phyloP scores from a whole-genome alignment of 495 filamentous ascomycete genomes.

The Penicillium ochrochloron region DNA sequence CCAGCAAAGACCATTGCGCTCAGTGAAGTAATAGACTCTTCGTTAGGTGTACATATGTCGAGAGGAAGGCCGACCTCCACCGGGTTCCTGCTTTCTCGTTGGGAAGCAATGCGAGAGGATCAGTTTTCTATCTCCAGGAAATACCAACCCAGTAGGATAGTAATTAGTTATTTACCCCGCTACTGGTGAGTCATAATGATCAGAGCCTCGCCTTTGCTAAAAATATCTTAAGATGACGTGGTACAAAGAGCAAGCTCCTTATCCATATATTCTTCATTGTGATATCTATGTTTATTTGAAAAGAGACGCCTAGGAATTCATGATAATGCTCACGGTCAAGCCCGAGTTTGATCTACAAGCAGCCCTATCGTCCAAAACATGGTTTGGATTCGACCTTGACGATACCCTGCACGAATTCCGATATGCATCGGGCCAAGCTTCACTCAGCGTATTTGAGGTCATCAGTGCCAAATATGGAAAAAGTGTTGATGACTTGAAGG shows the following conservation, averaged over 20 bases:
- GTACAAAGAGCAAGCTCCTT: background rate
- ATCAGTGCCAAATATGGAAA: constrained; percentile 15
- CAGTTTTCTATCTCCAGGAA: background rate
- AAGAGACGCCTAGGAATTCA: background rate
- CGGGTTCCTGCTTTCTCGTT: background rate
- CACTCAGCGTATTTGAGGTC: constrained; percentile 28
- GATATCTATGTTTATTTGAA: background rate
- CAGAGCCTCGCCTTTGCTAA: background rate
- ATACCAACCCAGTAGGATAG: background rate
- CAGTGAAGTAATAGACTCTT: background rate
- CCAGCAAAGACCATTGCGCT: background rate
- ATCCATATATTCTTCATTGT: background rate
- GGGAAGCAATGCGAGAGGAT: background rate
- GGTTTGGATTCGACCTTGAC: constrained; percentile 50
- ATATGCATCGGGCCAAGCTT: constrained; percentile 36
- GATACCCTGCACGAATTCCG: constrained; percentile 50
- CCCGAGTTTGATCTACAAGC: background rate
- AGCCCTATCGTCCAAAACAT: constrained; percentile 26
- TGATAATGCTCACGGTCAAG: background rate
- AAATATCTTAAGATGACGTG: background rate
- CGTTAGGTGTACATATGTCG: background rate
- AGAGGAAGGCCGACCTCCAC: background rate
- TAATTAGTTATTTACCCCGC: too few relatives aligned
- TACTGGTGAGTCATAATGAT: background rate
- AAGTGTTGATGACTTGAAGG: constrained; percentile 22